Evolutionary conservation across 78 protist genomes (phyloP).

Genomic region (Cavenderia fasciculata): DNA sequence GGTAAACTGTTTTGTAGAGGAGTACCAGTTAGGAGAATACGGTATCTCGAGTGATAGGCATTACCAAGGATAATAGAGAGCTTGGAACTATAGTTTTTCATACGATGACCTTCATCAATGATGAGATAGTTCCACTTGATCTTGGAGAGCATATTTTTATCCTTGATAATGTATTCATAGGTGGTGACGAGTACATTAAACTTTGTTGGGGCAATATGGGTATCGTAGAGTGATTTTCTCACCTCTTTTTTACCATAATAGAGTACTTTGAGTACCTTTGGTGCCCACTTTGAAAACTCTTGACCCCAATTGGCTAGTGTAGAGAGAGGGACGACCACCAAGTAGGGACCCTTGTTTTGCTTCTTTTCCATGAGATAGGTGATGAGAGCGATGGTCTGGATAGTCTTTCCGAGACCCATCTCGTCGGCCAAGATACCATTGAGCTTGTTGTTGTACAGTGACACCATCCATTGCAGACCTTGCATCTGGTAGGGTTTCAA

Average conservation of each 20-base stretch:
- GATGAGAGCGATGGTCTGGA: conserved; percentile 92
- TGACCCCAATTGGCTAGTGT: conserved; percentile 96
- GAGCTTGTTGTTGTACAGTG: conserved; percentile 86
- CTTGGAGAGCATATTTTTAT: conserved; percentile 43
- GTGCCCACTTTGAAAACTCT: conserved; percentile 95
- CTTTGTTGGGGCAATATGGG: conserved; percentile 7
- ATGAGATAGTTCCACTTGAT: conserved; percentile 84
- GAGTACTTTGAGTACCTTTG: conserved; percentile 47
- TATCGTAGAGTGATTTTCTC: conserved; percentile 20
- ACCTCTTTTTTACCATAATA: conserved; percentile 87
- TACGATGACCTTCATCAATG: conserved; percentile 92
- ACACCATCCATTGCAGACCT: conserved; percentile 96
- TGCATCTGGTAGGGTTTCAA: conserved; percentile 95
- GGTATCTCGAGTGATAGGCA: conserved; percentile 20
- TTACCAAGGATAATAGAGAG: conserved; percentile 31
- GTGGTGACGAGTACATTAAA: conserved; percentile 89
- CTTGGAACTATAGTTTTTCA: conserved; percentile 77
- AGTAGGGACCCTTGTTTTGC: conserved; percentile 92
- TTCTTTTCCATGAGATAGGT: conserved; percentile 80
- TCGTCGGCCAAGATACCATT: conserved; percentile 96
- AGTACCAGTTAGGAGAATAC: conserved; percentile 96
- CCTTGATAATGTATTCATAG: conserved; percentile 82
- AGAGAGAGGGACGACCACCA: conserved; percentile 97
- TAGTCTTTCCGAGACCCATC: conserved; percentile 97
- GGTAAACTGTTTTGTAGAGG: conserved; percentile 97